Conservation (phyloP, 2,329 filamentous ascomycete genomes). For the Juglanconis juglandina region DNA sequence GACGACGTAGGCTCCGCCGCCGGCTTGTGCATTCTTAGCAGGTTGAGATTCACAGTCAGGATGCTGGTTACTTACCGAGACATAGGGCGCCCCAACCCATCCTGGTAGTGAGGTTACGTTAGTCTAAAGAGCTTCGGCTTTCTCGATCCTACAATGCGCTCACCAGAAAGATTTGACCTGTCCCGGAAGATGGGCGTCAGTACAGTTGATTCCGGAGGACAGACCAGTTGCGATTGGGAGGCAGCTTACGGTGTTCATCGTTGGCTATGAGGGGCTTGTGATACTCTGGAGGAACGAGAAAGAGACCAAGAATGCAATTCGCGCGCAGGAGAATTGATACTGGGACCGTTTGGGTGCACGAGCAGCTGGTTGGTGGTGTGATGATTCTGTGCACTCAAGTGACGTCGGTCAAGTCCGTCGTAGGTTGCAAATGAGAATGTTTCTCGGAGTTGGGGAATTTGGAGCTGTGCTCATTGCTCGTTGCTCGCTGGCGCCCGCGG, state of each 20-base stretch:
- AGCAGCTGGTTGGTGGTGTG: neutral
- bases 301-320: neutral
- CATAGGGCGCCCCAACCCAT: constrained; percentile 89
- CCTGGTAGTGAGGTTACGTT: constrained; percentile 46
- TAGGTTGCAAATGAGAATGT: neutral
- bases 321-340: neutral
- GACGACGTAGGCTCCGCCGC: constrained; percentile 90
- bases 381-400: neutral
- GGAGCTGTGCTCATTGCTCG: neutral
- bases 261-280: constrained; percentile 19
- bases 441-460: neutral
- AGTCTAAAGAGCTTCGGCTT: constrained; percentile 2
- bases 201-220: neutral
- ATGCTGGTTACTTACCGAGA: constrained; percentile 55
- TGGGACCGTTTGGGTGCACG: neutral
- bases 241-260: constrained; percentile 53
- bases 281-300: neutral
- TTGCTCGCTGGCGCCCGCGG: too few relatives aligned
- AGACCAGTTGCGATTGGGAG: constrained; percentile 6
- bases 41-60: neutral
- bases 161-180: constrained; percentile 67
- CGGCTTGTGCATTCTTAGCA: constrained; percentile 51
- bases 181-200: constrained; percentile 3
- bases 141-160: neutral
- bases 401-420: neutral